Evolutionary conservation across 495 filamentous ascomycete genomes (phyloP), one percentile per base, ranked within the genome.

Genomic region (Penicillium lagena): DNA sequence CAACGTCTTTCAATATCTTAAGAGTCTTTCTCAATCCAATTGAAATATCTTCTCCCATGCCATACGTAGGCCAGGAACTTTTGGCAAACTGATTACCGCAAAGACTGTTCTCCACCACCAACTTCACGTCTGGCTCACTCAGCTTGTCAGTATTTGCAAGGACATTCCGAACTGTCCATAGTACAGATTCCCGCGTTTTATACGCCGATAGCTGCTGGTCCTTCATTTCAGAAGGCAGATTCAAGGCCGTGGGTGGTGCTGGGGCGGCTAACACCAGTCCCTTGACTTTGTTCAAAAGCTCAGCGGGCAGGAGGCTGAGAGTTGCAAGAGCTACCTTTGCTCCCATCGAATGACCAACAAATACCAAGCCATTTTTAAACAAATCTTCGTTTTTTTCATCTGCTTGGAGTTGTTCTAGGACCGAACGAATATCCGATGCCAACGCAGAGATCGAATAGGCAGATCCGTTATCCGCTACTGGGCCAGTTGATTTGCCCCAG

Each of bases 311-410:
- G 10, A 35, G 10, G 8, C 49, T 47, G 0, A 63, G 49, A 15
- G 62, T 52, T 14, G 60, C 55, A 8, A 67, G 52, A 2, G 64
- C 59, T n/a, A 71, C 59, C 43, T 70, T 72, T 7, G 58, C 67
- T 13, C 69, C 66, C 68, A 72, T 71, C 0, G 71, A 72, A 46
- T 68, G 69, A 4, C 65, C 67, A 12, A 69, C 47, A 2, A 72
- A 47, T 7, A 72, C 40, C 17, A 70, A 42, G 11, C 60, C 62
- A 29, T 64, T 27, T 0, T 45, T 15, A 7, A 57, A 42, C 2
- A 54, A 43, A 27, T 49, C 27, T 3, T 37, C 22, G 9, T 41
- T 46, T 2, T 37, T 37, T 0, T 31, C 22, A 9, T 53, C 15
- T n/a, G 48, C 28, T 1, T 40, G 29, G 3, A 68, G 42, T 9